Conservation (phyloP, 768 basidiomycete species). For the Tylopilus sp. region DNA sequence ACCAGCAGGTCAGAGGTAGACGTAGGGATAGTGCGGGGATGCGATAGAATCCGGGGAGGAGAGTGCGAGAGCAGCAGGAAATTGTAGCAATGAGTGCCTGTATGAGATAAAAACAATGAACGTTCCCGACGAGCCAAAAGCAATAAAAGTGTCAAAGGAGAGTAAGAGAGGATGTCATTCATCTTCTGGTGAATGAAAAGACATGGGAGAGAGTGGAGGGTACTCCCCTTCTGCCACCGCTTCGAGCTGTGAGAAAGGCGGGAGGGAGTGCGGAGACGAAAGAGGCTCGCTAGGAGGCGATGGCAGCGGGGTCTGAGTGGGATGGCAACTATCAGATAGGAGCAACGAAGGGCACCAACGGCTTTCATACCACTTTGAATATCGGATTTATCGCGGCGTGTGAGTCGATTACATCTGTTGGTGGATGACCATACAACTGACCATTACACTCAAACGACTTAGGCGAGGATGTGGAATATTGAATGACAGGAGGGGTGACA, state of each 20-base stretch:
- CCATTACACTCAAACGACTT: conserved; percentile 52
- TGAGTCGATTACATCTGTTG: conserved; percentile 57
- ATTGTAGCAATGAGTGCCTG: conserved; percentile 30
- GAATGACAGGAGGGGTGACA: conserved; percentile 34
- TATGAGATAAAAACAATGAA: conserved; percentile 28
- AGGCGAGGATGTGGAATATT: conserved; percentile 37
- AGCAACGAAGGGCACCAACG: background rate
- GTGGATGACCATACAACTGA: conserved; percentile 51
- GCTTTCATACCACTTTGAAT: conserved; percentile 79
- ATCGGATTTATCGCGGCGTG: conserved; percentile 80
- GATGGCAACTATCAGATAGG: conserved; percentile 7
- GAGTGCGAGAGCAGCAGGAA: conserved; percentile 21
- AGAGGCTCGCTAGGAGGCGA: conserved; percentile 37
- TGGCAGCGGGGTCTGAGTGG: conserved; percentile 51
- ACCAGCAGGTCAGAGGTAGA: conserved; percentile 17
- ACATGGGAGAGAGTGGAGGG: conserved; percentile 72
- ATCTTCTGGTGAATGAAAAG: conserved; percentile 55
- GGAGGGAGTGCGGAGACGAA: conserved; percentile 50
- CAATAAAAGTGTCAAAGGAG: conserved; percentile 26
- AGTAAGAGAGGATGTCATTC: conserved; percentile 24
- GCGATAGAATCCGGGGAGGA: conserved; percentile 26
- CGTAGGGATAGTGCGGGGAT: conserved; percentile 9
- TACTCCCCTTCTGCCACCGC: conserved; percentile 79
- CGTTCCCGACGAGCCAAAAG: conserved; percentile 17
- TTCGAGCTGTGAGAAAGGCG: conserved; percentile 78